Conservation (phyloP, 306 rosid species). For the Ziziphus jujuba region DNA sequence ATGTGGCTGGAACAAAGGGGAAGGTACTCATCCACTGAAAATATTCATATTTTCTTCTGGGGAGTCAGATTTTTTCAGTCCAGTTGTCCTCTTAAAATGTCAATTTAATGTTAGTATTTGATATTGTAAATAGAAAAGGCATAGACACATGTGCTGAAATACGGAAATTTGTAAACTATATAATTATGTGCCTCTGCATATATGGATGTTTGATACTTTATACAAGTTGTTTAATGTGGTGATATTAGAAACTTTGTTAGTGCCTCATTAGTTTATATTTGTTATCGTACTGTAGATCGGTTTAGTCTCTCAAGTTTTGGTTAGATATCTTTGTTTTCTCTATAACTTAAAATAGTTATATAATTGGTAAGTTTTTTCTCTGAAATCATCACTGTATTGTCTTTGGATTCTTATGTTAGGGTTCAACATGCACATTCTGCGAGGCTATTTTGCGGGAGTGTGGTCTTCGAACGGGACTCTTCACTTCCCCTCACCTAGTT, state of each 20-base stretch:
- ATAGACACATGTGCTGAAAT: background rate
- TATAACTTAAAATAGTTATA: background rate
- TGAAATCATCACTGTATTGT: conserved; percentile 1
- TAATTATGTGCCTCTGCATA: background rate
- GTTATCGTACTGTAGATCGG: no score
- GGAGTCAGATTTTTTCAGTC: conserved; percentile 4
- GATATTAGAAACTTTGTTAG: no score
- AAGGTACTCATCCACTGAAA: conserved; percentile 46
- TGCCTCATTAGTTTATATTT: no score
- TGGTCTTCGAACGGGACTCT: conserved; percentile 62
- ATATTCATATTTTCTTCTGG: conserved; percentile 7
- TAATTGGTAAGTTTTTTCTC: background rate
- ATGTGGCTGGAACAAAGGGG: conserved; percentile 88
- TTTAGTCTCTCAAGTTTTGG: no score
- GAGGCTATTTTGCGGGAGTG: conserved; percentile 60
- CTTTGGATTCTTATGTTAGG: conserved; percentile 29
- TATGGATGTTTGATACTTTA: background rate
- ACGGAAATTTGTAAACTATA: background rate
- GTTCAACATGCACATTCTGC: conserved; percentile 65
- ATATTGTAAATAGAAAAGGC: background rate
- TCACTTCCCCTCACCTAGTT: conserved; percentile 72
- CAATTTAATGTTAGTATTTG: no score
- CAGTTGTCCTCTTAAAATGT: no score
- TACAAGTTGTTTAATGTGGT: no score
- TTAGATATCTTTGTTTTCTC: background rate